phyloP scores from a whole-genome alignment of 345 rosid species.

The Linum lewisii region DNA sequence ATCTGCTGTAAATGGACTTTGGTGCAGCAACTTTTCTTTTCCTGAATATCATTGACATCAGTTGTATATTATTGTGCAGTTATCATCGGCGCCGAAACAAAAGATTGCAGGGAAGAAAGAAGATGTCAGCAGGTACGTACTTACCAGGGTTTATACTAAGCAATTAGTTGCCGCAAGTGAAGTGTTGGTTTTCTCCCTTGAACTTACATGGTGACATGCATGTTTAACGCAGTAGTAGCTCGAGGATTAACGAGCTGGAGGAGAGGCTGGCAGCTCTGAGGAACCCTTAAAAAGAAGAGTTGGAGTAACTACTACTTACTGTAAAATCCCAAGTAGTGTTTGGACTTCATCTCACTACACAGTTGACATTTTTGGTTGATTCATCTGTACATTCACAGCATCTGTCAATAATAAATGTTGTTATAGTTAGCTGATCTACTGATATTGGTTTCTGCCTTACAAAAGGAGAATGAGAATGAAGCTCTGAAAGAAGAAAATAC shows the following conservation, averaged over 20 bases:
- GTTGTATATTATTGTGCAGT: conserved; percentile 29
- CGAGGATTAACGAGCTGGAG: conserved; percentile 67
- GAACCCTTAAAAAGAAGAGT: conserved; percentile 28
- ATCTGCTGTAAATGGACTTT: background rate
- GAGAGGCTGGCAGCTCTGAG: conserved; percentile 89
- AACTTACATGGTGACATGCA: background rate
- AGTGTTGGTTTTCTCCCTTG: background rate
- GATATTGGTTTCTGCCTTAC: too few relatives aligned
- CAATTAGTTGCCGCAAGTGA: background rate
- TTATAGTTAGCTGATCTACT: too few relatives aligned
- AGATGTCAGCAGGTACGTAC: conserved; percentile 53
- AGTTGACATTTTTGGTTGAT: too few relatives aligned
- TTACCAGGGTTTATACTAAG: background rate
- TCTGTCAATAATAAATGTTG: too few relatives aligned
- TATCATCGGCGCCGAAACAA: conserved; percentile 79
- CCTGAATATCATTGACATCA: conserved; percentile 6
- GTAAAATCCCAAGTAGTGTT: background rate
- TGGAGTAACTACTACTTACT: background rate
- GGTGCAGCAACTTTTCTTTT: background rate
- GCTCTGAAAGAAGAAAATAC: too few relatives aligned
- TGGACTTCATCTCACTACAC: too few relatives aligned
- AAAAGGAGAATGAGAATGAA: too few relatives aligned
- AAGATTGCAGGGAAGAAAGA: conserved; percentile 62
- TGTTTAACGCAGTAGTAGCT: conserved; percentile 31
- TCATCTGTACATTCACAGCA: too few relatives aligned